A percentile compares a stretch with the other conserved stretches of the same genome.
Evolutionary conservation across 208 protist genomes (phyloP).

Genomic region (Naegleria gruberi): DNA sequence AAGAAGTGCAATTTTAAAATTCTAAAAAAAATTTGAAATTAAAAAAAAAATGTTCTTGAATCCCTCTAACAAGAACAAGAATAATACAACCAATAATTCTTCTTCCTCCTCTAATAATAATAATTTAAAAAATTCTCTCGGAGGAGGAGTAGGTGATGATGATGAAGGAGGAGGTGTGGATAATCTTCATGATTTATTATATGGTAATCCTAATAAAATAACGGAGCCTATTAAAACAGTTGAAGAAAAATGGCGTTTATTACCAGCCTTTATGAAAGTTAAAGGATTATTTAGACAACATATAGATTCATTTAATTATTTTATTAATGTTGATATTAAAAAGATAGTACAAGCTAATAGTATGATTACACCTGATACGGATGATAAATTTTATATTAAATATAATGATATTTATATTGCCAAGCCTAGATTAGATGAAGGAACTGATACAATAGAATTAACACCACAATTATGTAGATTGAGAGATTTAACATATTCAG

Average conservation of each 20-base stretch:
- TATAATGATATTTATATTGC: slow-evolving; percentile 53
- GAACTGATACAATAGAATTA: slow-evolving; percentile 29
- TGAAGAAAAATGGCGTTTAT: slow-evolving; percentile 77
- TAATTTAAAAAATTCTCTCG: no score
- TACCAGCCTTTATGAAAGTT: slow-evolving; percentile 81
- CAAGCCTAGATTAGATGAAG: slow-evolving; percentile 50
- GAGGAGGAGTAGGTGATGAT: no score
- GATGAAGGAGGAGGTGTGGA: no score
- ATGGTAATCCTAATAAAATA: slow-evolving; percentile 30
- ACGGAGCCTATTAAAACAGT: slow-evolving; percentile 41
- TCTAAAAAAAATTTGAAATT: no score
- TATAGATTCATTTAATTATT: slow-evolving; percentile 87
- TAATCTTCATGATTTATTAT: not conserved
- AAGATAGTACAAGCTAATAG: slow-evolving; percentile 82
- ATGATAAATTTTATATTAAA: slow-evolving; percentile 65
- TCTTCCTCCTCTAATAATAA: no score
- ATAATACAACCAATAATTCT: no score
- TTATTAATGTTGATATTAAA: slow-evolving; percentile 77
- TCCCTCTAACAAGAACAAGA: no score
- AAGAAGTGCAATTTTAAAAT: no score
- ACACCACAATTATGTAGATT: slow-evolving; percentile 85
- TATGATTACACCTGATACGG: slow-evolving; percentile 56
- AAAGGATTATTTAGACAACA: slow-evolving; percentile 80
- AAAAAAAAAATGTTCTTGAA: no score
- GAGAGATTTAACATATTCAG: slow-evolving; percentile 91